These are phyloP conservation scores for Isoetes engelmannii DNA, from an alignment of 83 land plant genomes.

Conservation along the genomic window DNA sequence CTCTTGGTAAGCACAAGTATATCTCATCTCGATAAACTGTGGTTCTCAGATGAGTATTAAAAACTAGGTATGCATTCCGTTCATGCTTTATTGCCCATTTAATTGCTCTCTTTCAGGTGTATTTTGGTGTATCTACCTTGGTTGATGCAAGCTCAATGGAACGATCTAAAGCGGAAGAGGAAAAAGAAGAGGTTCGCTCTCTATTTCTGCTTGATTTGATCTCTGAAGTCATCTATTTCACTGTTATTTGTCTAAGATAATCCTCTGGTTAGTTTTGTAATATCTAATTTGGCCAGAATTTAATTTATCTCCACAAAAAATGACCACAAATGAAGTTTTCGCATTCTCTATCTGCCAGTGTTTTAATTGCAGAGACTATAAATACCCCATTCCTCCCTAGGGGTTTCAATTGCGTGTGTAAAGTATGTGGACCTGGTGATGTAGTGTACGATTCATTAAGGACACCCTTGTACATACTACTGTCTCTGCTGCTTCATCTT, in stretches of 20 bases:
- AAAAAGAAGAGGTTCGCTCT: constrained; percentile 70
- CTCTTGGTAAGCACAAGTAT: constrained; percentile 51
- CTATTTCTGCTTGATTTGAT: neutral
- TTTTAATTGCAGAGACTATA: neutral
- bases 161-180: constrained; percentile 59
- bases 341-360: neutral
- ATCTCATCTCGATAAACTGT: neutral
- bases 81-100: neutral
- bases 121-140: constrained; percentile 90
- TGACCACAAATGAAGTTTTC: neutral
- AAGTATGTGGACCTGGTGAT: no score
- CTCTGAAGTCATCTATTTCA: neutral
- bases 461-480: no score
- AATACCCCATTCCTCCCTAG: no score
- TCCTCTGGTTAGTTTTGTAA: neutral
- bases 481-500: no score
- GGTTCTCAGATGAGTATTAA: neutral
- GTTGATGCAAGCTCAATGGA: constrained; percentile 81
- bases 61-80: neutral
- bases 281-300: neutral
- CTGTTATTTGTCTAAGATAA: neutral
- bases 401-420: no score
- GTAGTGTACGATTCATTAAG: no score
- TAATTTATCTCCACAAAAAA: neutral
- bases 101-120: constrained; percentile 44